Conservation (phyloP, 2,329 filamentous ascomycete species). For the Epichloe amarillans region DNA sequence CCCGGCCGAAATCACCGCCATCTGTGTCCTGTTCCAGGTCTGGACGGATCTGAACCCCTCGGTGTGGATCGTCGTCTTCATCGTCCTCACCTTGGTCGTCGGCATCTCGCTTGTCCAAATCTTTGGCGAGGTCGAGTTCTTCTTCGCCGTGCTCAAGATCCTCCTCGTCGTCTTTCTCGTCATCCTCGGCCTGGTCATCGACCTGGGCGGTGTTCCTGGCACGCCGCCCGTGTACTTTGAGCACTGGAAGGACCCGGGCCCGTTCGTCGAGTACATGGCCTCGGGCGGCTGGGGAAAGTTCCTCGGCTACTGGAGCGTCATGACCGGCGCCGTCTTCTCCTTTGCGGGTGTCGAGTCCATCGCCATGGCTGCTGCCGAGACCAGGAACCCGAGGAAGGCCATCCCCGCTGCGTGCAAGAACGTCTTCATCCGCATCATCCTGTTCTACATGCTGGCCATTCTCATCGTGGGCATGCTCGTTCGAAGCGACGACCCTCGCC, state of each 20-base stretch:
- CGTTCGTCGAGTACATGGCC: slow-evolving; percentile 53
- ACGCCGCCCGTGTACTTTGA: slow-evolving; percentile 48
- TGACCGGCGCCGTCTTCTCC: slow-evolving; percentile 51
- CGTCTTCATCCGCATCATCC: slow-evolving; percentile 43
- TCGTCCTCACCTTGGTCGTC: slow-evolving; percentile 40
- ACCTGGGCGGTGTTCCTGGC: slow-evolving; percentile 47
- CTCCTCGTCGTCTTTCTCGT: slow-evolving; percentile 48
- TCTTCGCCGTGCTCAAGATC: slow-evolving; percentile 41
- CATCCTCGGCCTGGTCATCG: slow-evolving; percentile 47
- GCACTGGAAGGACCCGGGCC: slow-evolving; percentile 57
- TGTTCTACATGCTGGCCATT: slow-evolving; percentile 52
- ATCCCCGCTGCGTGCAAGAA: slow-evolving; percentile 43
- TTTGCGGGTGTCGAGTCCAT: slow-evolving; percentile 53
- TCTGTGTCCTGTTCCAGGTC: slow-evolving; percentile 47
- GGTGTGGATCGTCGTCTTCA: slow-evolving; percentile 36
- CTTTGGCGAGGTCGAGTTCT: slow-evolving; percentile 45
- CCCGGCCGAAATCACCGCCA: slow-evolving; percentile 48
- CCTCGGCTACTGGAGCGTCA: slow-evolving; percentile 51
- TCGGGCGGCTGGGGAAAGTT: slow-evolving; percentile 47
- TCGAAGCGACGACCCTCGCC: slow-evolving; percentile 41
- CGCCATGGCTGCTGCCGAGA: slow-evolving; percentile 49
- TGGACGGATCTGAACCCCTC: slow-evolving; percentile 46
- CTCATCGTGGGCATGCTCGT: slow-evolving; percentile 59
- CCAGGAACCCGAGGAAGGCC: slow-evolving; percentile 38
- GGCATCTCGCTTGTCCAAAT: slow-evolving; percentile 44